These are phyloP conservation scores for Diaporthe vaccinii DNA, from an alignment of 2,329 filamentous ascomycete genomes.

Conservation along the genomic window DNA sequence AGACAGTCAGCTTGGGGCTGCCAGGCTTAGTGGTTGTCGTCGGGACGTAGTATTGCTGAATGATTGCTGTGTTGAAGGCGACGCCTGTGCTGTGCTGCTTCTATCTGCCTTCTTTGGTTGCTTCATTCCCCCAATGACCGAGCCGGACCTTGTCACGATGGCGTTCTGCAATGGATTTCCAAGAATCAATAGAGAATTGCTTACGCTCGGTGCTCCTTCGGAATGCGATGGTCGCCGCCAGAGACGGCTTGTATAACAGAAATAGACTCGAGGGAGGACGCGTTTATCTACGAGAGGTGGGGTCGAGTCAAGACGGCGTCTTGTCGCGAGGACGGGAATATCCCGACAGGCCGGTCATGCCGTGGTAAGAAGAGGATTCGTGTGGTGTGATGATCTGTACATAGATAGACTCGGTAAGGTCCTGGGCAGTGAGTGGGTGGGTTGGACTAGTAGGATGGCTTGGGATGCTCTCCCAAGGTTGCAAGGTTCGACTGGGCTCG, in stretches of 20 bases:
- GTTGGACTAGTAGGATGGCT: background rate
- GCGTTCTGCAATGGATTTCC: background rate
- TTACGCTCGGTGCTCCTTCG: slow-evolving; percentile 17
- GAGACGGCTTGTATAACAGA: slow-evolving; percentile 3
- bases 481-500: slow-evolving; percentile 3
- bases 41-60: slow-evolving; percentile 38
- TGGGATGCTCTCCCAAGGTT: background rate
- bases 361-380: slow-evolving; percentile 12
- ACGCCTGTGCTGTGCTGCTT: slow-evolving; percentile 17
- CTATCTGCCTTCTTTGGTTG: background rate
- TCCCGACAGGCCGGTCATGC: slow-evolving; percentile 22
- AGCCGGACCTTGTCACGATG: background rate
- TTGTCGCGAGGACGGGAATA: slow-evolving; percentile 21
- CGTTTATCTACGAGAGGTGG: slow-evolving; percentile 26
- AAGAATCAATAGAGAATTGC: background rate
- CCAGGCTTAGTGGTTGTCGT: slow-evolving; percentile 26
- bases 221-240: slow-evolving; percentile 10
- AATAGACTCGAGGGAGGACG: slow-evolving; percentile 23
- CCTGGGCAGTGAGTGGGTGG: slow-evolving; percentile 4
- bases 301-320: slow-evolving; percentile 20
- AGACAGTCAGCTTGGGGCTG: slow-evolving; percentile 40
- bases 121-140: slow-evolving; percentile 21
- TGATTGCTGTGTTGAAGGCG: slow-evolving; percentile 35
- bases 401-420: slow-evolving; percentile 28
- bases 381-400: slow-evolving; percentile 26